These are phyloP conservation scores for Arabidopsis lyrata DNA, from an alignment of 441 rosid species.

Conservation along the genomic window DNA sequence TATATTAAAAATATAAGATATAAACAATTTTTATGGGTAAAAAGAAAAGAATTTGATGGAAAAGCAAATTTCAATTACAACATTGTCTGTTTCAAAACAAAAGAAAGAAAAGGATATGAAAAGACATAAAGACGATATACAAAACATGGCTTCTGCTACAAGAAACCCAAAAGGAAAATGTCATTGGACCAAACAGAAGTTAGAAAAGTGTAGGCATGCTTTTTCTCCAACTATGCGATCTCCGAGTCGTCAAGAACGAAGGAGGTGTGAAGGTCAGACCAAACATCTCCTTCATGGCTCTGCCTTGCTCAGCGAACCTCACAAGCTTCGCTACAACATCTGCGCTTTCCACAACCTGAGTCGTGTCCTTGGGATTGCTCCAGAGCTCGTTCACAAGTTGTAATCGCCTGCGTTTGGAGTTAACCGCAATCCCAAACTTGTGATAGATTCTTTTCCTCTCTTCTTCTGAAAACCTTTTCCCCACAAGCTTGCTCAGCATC, in stretches of 20 bases:
- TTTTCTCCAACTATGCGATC: constrained; percentile 70
- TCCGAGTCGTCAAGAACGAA: constrained; percentile 51
- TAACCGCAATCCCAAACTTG: constrained; percentile 73
- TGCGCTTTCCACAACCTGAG: constrained; percentile 70
- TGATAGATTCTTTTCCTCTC: constrained; percentile 68
- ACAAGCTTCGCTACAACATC: constrained; percentile 79
- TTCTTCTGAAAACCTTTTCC: constrained; percentile 67
- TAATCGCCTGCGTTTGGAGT: constrained; percentile 76
- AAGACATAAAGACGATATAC: constrained; percentile 6
- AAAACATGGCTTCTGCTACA: constrained; percentile 26
- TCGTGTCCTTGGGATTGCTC: constrained; percentile 66
- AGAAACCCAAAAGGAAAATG: constrained; percentile 11
- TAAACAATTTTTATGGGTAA: neutral
- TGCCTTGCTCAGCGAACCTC: constrained; percentile 77
- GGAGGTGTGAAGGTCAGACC: constrained; percentile 83
- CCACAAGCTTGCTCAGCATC: constrained; percentile 82
- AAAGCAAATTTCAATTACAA: constrained; percentile 1
- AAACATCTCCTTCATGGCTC: constrained; percentile 80
- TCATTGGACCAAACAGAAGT: constrained; percentile 14
- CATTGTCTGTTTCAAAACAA: constrained; percentile 10
- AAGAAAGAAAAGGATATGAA: constrained; percentile 21
- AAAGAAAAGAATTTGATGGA: neutral
- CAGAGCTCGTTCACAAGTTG: constrained; percentile 76
- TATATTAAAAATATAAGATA: no score
- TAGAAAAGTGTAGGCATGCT: constrained; percentile 65